Conservation (phyloP, 148 eudicot genomes). For the Agrostemma githago region DNA sequence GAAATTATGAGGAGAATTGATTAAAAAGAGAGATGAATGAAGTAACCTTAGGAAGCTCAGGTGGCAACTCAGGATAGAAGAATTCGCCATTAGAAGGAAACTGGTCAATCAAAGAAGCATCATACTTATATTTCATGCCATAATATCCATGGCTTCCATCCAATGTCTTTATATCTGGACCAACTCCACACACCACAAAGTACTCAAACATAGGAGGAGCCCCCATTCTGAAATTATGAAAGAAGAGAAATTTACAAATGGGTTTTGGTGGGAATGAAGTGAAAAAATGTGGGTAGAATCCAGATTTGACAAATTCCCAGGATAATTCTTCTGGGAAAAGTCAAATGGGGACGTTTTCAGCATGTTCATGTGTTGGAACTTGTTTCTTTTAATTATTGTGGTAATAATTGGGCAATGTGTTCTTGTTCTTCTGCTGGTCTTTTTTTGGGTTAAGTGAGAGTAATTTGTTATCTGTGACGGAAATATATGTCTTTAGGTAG, state of each 20-base stretch:
- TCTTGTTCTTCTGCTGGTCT: not conserved
- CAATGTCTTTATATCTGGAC: conserved; percentile 22
- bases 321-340: not conserved
- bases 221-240: not conserved
- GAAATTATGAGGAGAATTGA: too few relatives aligned
- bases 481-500: too few relatives aligned
- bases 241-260: not conserved
- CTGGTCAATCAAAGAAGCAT: conserved; percentile 28
- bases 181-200: conserved; percentile 29
- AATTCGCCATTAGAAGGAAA: conserved; percentile 16
- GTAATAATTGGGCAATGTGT: not conserved
- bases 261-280: not conserved
- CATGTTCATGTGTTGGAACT: not conserved
- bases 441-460: not conserved
- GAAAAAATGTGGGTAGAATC: not conserved
- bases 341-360: not conserved
- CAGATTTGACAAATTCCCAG: conserved; percentile 10
- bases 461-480: too few relatives aligned
- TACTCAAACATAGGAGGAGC: conserved; percentile 21
- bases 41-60: conserved; percentile 29
- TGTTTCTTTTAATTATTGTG: not conserved
- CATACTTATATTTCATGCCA: conserved; percentile 24
- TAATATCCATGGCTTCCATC: conserved; percentile 22
- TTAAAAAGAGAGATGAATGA: not conserved
- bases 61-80: conserved; percentile 17